Percentiles rank a stretch among this genome's conserved stretches.
Conservation (phyloP, 148 eudicot genomes). For the Camellia sinensis region DNA sequence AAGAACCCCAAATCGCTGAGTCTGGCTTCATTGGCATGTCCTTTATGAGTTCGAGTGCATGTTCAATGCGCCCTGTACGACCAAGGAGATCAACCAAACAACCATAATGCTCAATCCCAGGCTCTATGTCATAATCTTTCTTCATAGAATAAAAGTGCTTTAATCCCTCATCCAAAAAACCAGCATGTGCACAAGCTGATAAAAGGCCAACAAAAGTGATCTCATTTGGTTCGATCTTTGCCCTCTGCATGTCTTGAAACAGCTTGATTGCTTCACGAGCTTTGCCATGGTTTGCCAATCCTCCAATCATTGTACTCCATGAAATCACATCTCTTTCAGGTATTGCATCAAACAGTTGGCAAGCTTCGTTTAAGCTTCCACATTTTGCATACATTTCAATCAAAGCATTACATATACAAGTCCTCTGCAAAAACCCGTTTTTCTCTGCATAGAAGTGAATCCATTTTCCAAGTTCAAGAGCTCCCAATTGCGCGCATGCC, state of each 20-base stretch:
- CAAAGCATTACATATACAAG: slow-evolving; percentile 23
- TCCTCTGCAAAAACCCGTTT: slow-evolving; percentile 25
- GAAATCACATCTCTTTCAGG: slow-evolving; percentile 28
- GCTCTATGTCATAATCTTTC: slow-evolving; percentile 22
- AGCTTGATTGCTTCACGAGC: slow-evolving; percentile 32
- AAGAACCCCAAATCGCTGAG: slow-evolving; percentile 46
- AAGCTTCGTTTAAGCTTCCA: slow-evolving; percentile 25
- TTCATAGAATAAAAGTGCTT: slow-evolving; percentile 38
- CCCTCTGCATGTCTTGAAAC: slow-evolving; percentile 31
- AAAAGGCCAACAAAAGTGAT: slow-evolving; percentile 39
- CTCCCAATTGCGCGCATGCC: slow-evolving; percentile 29
- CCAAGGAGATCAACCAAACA: slow-evolving; percentile 51
- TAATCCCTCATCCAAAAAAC: slow-evolving; percentile 37
- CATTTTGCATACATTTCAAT: slow-evolving; percentile 36
- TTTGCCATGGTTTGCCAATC: slow-evolving; percentile 36
- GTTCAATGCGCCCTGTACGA: slow-evolving; percentile 31
- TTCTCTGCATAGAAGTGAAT: slow-evolving; percentile 30
- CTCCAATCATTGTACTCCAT: slow-evolving; percentile 38
- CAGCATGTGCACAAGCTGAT: slow-evolving; percentile 48
- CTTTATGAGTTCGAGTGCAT: slow-evolving; percentile 34
- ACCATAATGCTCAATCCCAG: slow-evolving; percentile 51
- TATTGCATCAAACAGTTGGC: slow-evolving; percentile 20
- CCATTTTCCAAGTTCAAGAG: slow-evolving; percentile 38
- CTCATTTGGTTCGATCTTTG: slow-evolving; percentile 29
- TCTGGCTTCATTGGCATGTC: slow-evolving; percentile 48